Percentiles rank a stretch among this genome's conserved stretches.
Evolutionary conservation across 106 monocot genomes (phyloP).

Genomic region (Allium cepa): DNA sequence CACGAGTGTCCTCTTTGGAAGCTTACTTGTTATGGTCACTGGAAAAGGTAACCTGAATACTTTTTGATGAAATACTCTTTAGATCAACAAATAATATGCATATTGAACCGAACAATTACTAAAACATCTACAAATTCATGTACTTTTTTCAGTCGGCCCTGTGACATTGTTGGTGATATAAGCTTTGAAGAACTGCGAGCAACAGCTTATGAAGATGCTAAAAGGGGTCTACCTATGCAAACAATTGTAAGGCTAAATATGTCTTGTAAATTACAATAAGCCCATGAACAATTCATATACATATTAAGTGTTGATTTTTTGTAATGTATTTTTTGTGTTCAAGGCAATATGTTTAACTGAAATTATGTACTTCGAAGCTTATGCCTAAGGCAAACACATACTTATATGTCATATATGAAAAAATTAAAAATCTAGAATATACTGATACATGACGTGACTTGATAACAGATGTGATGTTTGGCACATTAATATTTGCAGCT

Average conservation of each 20-base stretch:
- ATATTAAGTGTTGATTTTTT: no score
- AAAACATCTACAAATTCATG: constrained; percentile 6
- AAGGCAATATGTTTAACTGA: no score
- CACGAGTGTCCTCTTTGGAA: constrained; percentile 83
- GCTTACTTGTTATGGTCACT: constrained; percentile 85
- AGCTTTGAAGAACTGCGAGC: constrained; percentile 84
- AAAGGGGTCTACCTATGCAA: constrained; percentile 55
- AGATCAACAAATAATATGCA: neutral
- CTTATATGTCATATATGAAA: no score
- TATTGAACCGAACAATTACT: neutral
- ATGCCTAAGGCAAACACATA: no score
- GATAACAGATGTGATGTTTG: no score
- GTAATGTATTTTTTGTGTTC: no score
- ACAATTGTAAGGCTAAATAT: constrained; percentile 58
- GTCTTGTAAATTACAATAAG: no score
- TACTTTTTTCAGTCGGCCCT: constrained; percentile 45
- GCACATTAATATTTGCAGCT: no score
- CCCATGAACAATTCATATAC: no score
- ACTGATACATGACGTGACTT: no score
- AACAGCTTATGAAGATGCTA: constrained; percentile 86
- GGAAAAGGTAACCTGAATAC: constrained; percentile 40
- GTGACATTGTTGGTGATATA: constrained; percentile 76
- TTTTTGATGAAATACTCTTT: neutral
- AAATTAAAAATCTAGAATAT: no score
- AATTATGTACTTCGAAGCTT: no score